Evolutionary conservation across 2,329 filamentous ascomycete genomes (phyloP), one percentile per base, ranked within the genome.

Genomic region (Aspergillus quadricinctus): DNA sequence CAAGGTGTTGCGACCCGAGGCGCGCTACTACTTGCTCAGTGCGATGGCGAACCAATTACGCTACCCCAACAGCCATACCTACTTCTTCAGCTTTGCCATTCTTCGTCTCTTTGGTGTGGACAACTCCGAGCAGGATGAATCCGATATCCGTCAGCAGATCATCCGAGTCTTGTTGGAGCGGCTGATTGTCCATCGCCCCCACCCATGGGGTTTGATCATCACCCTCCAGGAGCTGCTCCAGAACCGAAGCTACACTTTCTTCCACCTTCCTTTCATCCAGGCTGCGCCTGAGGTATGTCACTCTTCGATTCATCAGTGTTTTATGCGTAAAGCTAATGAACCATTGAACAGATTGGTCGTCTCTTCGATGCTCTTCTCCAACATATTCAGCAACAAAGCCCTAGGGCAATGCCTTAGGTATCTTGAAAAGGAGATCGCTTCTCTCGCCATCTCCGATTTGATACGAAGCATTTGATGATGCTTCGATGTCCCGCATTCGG

Each of bases 141-240:
- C 82, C 1, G 88, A 92, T 60, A 87, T 97, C 49, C 89, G 93
- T 37, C 89, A 97, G 76, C 90, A 95, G 72, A 93, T 99, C 57
- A 90, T 91, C 52, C 86, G 93, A 49, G 86, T 97, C 25, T 79
- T 99, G 48, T 80, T 97, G 40, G 94, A 99, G 80, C 86, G 94
- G 50, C 80, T 97, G 49, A 84, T 95, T 57, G 89, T 91, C 23
- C 91, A 90, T 72, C 91, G 92, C 77, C 93, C 93, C 52, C 93
- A 97, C 72, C 93, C 95, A 19, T 97, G 93, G 93, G 95, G 95
- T 11, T 78, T 99, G 46, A 87, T 97, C 71, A 87, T 92, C 60
- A 93, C 92, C 37, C 83, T 96, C 59, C 78, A 94, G 61, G 94
- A 97, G 77, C 82, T 99, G 56, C 81, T 96, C 64, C 95, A 96